A percentile compares a stretch with the other conserved stretches of the same genome.
These are phyloP conservation scores for Fusarium sp. DNA, from an alignment of 2,329 filamentous ascomycete genomes.

Conservation along the genomic window DNA sequence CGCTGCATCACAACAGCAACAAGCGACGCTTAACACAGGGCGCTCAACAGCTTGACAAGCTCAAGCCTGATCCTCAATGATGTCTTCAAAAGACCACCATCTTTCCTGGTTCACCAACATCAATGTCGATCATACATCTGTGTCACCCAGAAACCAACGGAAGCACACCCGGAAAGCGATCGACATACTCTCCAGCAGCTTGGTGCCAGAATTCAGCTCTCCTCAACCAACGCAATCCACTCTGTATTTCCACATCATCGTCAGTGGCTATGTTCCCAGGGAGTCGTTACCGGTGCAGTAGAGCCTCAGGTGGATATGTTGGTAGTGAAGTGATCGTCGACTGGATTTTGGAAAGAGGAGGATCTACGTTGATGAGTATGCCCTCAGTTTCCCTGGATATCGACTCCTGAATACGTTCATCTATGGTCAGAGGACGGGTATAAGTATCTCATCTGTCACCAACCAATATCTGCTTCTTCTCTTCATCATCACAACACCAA, in stretches of 20 bases:
- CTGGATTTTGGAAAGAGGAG: neutral
- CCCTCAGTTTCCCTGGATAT: neutral
- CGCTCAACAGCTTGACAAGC: neutral
- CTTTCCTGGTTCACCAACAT: neutral
- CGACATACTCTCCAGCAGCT: neutral
- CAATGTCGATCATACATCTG: neutral
- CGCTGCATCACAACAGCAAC: no score
- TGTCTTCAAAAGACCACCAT: neutral
- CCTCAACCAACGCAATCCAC: neutral
- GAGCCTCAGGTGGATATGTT: neutral
- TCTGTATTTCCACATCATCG: neutral
- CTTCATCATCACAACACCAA: neutral
- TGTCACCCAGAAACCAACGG: neutral
- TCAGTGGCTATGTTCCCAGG: neutral
- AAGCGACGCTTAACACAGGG: neutral
- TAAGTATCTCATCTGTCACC: neutral
- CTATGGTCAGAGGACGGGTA: no score
- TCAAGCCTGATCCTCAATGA: neutral
- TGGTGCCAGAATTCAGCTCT: neutral
- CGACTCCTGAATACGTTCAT: no score
- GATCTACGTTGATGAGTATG: constrained; percentile 1
- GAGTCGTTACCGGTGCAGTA: neutral
- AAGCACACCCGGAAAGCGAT: neutral
- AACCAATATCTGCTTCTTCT: neutral
- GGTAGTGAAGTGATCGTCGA: neutral